A percentile compares a stretch with the other conserved stretches of the same genome.
phyloP scores from a whole-genome alignment of 768 basidiomycete genomes.

The Termitomyces titanicus region DNA sequence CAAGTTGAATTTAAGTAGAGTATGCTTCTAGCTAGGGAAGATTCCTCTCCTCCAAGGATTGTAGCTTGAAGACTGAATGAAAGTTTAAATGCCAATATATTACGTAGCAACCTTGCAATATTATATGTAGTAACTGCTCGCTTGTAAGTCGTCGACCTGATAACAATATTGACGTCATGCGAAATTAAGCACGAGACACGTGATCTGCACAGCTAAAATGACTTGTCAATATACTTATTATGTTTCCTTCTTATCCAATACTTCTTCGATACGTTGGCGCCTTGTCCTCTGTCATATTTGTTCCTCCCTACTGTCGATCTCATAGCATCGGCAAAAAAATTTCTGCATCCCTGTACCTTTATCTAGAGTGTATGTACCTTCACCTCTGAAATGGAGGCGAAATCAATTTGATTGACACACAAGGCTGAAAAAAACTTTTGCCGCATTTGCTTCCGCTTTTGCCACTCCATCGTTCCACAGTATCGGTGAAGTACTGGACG shows the following conservation, averaged over 20 bases:
- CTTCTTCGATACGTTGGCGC: not conserved
- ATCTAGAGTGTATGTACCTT: not conserved
- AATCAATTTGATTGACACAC: conserved; percentile 13
- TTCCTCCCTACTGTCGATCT: not conserved
- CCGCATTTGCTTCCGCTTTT: conserved; percentile 3
- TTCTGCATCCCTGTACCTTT: not conserved
- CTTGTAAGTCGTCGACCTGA: no score
- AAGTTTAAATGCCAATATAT: no score
- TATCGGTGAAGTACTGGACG: not conserved
- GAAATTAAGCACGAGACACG: not conserved
- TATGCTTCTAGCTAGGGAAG: no score
- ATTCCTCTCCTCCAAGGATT: no score
- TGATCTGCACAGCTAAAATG: conserved; percentile 4
- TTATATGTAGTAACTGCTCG: no score
- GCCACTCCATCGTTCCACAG: not conserved
- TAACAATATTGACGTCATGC: not conserved
- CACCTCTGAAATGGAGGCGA: conserved; percentile 1
- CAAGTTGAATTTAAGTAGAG: no score
- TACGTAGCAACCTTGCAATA: no score
- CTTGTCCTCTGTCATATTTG: not conserved
- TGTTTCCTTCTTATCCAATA: conserved; percentile 1
- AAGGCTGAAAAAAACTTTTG: conserved; percentile 9
- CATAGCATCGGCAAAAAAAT: not conserved
- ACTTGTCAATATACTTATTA: not conserved
- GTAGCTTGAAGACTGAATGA: no score